Percentiles rank a stretch among this genome's conserved stretches.
phyloP scores from a whole-genome alignment of 805 yeast species.

The Metschnikowia noctiluminum region DNA sequence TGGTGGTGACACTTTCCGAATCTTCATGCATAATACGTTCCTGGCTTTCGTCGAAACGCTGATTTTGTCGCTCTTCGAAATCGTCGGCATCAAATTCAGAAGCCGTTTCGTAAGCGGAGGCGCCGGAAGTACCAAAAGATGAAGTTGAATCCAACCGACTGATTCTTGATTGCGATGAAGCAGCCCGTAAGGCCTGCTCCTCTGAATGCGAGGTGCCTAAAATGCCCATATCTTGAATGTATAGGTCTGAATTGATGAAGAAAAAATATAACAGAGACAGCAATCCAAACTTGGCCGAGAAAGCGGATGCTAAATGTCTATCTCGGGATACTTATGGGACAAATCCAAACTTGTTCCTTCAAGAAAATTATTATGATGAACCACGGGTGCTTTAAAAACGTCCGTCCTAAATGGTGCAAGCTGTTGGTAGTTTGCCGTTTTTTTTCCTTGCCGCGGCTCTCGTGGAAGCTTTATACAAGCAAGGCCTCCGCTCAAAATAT shows the following conservation, averaged over 20 bases:
- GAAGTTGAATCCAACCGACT: conserved; percentile 10
- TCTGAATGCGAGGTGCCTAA: conserved; percentile 34
- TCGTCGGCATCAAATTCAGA: conserved; percentile 17
- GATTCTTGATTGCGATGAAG: conserved; percentile 15
- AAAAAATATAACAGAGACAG: no score
- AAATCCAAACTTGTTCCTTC: no score
- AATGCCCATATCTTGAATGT: conserved; percentile 24
- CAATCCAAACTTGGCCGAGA: no score
- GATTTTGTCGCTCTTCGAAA: neutral
- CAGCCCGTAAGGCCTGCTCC: conserved; percentile 27
- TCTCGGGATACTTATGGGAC: no score
- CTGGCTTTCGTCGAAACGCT: neutral
- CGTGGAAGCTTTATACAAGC: neutral
- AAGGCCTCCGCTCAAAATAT: neutral
- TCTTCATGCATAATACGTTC: neutral
- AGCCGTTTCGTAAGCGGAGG: conserved; percentile 36
- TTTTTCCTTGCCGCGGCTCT: conserved; percentile 3
- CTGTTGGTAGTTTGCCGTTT: neutral
- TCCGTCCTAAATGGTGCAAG: neutral
- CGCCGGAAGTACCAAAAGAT: conserved; percentile 21
- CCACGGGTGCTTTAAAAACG: no score
- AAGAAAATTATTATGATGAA: no score
- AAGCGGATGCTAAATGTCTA: no score
- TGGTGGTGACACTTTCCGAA: conserved; percentile 15
- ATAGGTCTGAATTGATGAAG: neutral